Evolutionary conservation across 2,329 filamentous ascomycete species (phyloP).

Genomic region (Penicillium sp.): DNA sequence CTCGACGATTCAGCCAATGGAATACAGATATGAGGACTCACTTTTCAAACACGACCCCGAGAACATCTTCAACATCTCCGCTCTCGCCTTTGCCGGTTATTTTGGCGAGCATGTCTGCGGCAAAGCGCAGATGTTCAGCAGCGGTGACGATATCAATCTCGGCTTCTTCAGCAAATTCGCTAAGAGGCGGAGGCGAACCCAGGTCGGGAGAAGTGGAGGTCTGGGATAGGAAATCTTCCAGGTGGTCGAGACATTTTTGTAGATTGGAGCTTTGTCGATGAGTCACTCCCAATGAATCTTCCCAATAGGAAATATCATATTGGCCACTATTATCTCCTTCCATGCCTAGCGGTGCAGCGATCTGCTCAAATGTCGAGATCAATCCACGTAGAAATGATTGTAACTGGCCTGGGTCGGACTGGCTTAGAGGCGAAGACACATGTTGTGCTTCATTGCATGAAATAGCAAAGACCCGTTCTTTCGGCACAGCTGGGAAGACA

Average conservation of each 20-base stretch:
- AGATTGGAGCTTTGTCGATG: slow-evolving; percentile 86
- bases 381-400: slow-evolving; percentile 70
- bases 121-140: slow-evolving; percentile 83
- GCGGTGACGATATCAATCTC: slow-evolving; percentile 81
- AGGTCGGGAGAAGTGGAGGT: slow-evolving; percentile 38
- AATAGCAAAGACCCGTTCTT: slow-evolving; percentile 62
- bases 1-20: background rate
- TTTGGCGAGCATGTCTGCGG: slow-evolving; percentile 76
- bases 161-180: slow-evolving; percentile 16
- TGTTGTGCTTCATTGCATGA: slow-evolving; percentile 70
- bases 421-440: slow-evolving; percentile 4
- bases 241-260: slow-evolving; percentile 69
- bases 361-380: slow-evolving; percentile 65
- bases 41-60: slow-evolving; percentile 98
- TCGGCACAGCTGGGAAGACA: slow-evolving; percentile 48
- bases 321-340: slow-evolving; percentile 40
- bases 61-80: slow-evolving; percentile 91
- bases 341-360: slow-evolving; percentile 43
- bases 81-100: slow-evolving; percentile 86
- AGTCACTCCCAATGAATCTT: slow-evolving; percentile 87
- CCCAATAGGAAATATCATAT: slow-evolving; percentile 68
- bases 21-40: slow-evolving; percentile 53
- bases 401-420: slow-evolving; percentile 67
- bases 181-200: background rate
- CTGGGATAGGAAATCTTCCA: slow-evolving; percentile 73